These are phyloP conservation scores for Paramecium tetraurelia DNA, from an alignment of 73 alveolate genomes.

Conservation along the genomic window DNA sequence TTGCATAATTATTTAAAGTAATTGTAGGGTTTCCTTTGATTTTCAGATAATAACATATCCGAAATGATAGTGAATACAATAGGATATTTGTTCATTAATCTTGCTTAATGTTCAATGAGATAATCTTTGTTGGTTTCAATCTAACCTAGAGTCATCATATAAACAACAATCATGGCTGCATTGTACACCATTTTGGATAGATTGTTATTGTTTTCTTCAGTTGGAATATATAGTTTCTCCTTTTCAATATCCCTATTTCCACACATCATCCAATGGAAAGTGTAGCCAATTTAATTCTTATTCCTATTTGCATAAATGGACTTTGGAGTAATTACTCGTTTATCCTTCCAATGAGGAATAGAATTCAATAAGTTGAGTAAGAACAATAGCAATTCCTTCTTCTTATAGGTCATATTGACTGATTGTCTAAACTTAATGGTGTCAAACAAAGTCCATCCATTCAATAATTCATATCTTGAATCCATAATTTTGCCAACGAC, in stretches of 20 bases:
- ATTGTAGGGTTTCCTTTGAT: neutral
- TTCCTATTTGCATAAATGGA: conserved; percentile 1
- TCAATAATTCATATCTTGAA: neutral
- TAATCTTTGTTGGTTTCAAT: neutral
- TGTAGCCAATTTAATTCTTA: neutral
- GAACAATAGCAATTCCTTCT: neutral
- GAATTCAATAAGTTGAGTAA: neutral
- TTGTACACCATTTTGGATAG: neutral
- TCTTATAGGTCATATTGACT: neutral
- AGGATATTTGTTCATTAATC: conserved; percentile 21
- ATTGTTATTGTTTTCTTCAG: neutral
- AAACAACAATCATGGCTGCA: conserved; percentile 24
- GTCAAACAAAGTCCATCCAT: conserved; percentile 40
- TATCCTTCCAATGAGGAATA: neutral
- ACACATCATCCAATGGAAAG: neutral
- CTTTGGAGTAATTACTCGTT: neutral
- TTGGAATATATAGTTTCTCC: neutral
- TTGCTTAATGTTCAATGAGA: neutral
- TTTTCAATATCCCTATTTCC: neutral
- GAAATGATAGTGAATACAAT: neutral
- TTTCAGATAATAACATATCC: conserved; percentile 24
- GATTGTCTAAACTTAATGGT: neutral
- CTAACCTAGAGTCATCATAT: conserved; percentile 36
- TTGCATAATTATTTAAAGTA: conserved; percentile 1
- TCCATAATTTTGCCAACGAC: neutral